These are phyloP conservation scores for Pseudogymnoascus sp. DNA, from an alignment of 2,329 filamentous ascomycete species.

Conservation along the genomic window DNA sequence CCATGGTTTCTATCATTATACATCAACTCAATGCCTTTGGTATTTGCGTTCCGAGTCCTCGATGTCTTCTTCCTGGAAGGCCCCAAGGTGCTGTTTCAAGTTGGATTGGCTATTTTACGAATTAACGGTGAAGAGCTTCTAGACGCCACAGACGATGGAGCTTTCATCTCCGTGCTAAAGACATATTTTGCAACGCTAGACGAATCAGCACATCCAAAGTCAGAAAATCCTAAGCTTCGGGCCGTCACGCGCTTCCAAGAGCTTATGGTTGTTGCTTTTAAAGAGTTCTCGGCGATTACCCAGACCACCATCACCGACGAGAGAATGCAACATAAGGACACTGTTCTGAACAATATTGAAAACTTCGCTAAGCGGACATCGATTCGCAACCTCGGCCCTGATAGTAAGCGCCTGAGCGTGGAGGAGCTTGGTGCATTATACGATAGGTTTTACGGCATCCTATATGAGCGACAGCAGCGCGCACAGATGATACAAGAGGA, in stretches of 20 bases:
- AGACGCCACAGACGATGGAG: conserved; percentile 87
- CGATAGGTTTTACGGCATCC: conserved; percentile 83
- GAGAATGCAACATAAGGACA: conserved; percentile 85
- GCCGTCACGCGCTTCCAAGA: conserved; percentile 96
- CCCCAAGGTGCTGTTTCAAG: conserved; percentile 93
- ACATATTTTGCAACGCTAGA: conserved; percentile 88
- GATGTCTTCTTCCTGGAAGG: conserved; percentile 99
- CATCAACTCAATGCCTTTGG: conserved; percentile 98
- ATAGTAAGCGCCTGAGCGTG: conserved; percentile 81
- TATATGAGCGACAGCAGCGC: conserved; percentile 87
- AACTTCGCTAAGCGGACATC: conserved; percentile 95
- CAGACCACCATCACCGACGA: conserved; percentile 86
- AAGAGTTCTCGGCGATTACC: conserved; percentile 93
- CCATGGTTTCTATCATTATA: conserved; percentile 98
- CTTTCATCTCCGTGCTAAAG: conserved; percentile 94
- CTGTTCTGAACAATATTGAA: conserved; percentile 91
- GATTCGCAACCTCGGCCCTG: conserved; percentile 88
- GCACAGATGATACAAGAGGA: conserved; percentile 72
- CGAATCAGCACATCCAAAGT: conserved; percentile 91
- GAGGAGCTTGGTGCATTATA: conserved; percentile 88
- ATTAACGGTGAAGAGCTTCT: conserved; percentile 96
- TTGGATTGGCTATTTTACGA: conserved; percentile 89
- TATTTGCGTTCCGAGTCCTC: conserved; percentile 92
- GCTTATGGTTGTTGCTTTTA: conserved; percentile 98
- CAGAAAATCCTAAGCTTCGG: conserved; percentile 87